A percentile compares a stretch with the other conserved stretches of the same genome.
Conservation (phyloP, 192 early-diverging fungal species). For the Paraglomus occultum region DNA sequence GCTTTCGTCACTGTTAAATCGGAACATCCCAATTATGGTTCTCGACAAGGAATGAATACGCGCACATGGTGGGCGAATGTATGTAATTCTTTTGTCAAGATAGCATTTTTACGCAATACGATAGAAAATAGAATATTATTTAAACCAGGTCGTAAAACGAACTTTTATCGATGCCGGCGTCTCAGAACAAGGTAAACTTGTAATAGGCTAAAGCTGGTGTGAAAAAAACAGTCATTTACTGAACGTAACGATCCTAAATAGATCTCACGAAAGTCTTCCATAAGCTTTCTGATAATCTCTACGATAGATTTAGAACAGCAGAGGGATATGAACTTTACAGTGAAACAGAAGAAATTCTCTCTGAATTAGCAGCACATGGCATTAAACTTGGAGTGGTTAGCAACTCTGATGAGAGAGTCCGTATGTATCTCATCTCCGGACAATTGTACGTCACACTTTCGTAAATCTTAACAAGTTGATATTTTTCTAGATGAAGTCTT, state of each 20-base stretch:
- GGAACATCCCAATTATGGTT: conserved; percentile 56
- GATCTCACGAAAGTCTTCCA: conserved; percentile 30
- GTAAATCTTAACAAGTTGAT: conserved; percentile 1
- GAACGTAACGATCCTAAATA: background rate
- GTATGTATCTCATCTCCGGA: conserved; percentile 20
- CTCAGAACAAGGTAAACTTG: conserved; percentile 29
- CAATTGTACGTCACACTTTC: background rate
- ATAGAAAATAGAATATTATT: background rate
- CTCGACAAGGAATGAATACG: conserved; percentile 39
- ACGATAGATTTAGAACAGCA: conserved; percentile 45
- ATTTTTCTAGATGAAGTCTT: conserved; percentile 33
- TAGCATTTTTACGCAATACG: background rate
- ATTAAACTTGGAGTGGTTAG: conserved; percentile 57
- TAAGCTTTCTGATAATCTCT: conserved; percentile 37
- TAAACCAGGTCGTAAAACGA: conserved; percentile 35
- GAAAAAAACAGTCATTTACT: background rate
- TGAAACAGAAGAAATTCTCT: conserved; percentile 48
- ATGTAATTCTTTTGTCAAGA: background rate
- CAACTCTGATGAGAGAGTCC: conserved; percentile 59
- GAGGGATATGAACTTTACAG: conserved; percentile 54
- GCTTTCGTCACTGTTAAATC: conserved; percentile 41
- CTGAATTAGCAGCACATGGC: conserved; percentile 42
- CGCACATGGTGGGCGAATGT: conserved; percentile 58
- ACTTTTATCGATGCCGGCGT: conserved; percentile 48
- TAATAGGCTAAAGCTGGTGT: too few species aligned